Evolutionary conservation across 768 basidiomycete species (phyloP).

Genomic region (Hypsizygus marmoreus): DNA sequence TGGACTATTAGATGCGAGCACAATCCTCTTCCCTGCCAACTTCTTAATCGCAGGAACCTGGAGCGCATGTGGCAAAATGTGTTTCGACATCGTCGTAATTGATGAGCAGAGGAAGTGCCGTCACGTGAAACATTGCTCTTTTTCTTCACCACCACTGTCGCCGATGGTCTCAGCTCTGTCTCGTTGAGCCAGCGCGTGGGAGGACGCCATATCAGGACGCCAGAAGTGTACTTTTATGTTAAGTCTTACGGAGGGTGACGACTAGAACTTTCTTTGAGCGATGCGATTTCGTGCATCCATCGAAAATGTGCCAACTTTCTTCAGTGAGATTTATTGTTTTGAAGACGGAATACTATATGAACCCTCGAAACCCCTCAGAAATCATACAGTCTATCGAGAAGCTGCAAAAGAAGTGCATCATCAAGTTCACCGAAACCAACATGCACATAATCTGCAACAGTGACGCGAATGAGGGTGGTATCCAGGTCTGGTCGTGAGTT

Average conservation of each 20-base stretch:
- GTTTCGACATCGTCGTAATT: constrained; percentile 33
- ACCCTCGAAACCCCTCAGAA: constrained; percentile 39
- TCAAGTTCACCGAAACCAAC: constrained; percentile 72
- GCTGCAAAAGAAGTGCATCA: constrained; percentile 80
- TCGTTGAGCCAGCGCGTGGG: background rate
- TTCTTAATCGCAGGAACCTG: constrained; percentile 62
- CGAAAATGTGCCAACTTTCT: constrained; percentile 59
- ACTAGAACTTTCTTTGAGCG: background rate
- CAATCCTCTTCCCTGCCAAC: constrained; percentile 72
- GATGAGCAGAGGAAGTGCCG: no score
- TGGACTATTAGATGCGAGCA: constrained; percentile 87
- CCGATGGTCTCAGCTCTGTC: background rate
- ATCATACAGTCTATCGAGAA: constrained; percentile 84
- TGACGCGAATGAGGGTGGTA: constrained; percentile 78
- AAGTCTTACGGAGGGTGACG: background rate
- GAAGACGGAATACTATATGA: constrained; percentile 1
- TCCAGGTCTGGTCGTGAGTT: constrained; percentile 76
- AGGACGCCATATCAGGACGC: background rate
- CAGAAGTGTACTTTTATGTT: background rate
- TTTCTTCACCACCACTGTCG: background rate
- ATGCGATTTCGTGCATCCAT: constrained; percentile 69
- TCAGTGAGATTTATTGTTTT: constrained; percentile 34
- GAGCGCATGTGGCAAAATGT: constrained; percentile 68
- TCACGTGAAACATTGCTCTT: no score
- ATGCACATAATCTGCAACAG: constrained; percentile 85